Evolutionary conservation across 2,329 filamentous ascomycete genomes (phyloP), one percentile per base, ranked within the genome.

Genomic region (Penicillium italicum): DNA sequence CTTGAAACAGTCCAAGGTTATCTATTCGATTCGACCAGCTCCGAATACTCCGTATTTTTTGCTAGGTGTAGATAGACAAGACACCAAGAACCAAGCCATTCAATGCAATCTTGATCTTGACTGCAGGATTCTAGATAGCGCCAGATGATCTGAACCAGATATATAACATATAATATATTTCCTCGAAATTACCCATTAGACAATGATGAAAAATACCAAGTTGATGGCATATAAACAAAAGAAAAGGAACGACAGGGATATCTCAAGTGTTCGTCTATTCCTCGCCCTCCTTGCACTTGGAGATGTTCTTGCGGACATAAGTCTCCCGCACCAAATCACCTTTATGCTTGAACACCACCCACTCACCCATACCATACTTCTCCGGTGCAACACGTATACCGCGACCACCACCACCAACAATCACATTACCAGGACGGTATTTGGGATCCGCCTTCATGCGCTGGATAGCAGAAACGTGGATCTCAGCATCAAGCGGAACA

Each of bases 371-470:
- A 0, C 88, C 88, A 55, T 81, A 73, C 28, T 84, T 73, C 7
- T 79, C 66, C 0, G 87, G 85, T 1, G 89, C 89, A 9, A 65
- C 74, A 26, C 83, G 79, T 1, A 85, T 77, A 0, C 89, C 90
- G 30, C 89, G 77, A 0, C 90, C 90, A 16, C 90, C 90, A 1
- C 90, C 90, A 0, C 90, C 90, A 3, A 92, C 74, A 57, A 94
- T 91, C 50, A 94, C 70, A 58, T 94, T 94, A 0, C 90, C 90
- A 0, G 90, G 90, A 0, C 90, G 80, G 65, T 93, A 94, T 0
- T 64, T 76, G 1, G 78, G 68, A 57, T 91, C 82, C 8, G 76
- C 72, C 44, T 84, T 71, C 85, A 94, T 87, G 7, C 90, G 81
- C 18, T 83, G 82, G 55, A 94, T 85, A 0, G 90, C 90, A 22